Conservation (phyloP, 805 yeast genomes). For the Lachancea dasiensis region DNA sequence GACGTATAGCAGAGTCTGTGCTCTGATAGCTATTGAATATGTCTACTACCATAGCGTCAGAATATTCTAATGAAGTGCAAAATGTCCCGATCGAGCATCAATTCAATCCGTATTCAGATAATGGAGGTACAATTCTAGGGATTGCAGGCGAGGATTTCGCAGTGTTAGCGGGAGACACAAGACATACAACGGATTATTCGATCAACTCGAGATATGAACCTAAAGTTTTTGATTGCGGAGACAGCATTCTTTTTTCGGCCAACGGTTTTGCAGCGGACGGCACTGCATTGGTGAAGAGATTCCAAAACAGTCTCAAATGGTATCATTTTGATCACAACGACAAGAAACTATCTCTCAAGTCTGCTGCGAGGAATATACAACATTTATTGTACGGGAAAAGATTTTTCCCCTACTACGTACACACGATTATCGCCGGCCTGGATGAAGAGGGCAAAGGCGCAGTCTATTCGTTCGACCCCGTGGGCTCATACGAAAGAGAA, state of each 20-base stretch:
- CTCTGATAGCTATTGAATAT: too few relatives aligned
- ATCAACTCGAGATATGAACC: slow-evolving; percentile 92
- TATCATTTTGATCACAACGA: slow-evolving; percentile 81
- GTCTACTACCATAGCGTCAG: slow-evolving; percentile 52
- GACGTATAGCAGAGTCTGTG: too few relatives aligned
- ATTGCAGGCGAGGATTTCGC: slow-evolving; percentile 98
- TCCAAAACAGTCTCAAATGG: slow-evolving; percentile 69
- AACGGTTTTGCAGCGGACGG: slow-evolving; percentile 98
- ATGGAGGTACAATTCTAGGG: slow-evolving; percentile 96
- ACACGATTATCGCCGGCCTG: slow-evolving; percentile 89
- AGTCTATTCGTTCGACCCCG: slow-evolving; percentile 94
- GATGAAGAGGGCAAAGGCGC: slow-evolving; percentile 87
- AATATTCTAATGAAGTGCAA: slow-evolving; percentile 51
- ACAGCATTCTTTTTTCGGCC: slow-evolving; percentile 79
- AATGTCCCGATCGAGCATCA: slow-evolving; percentile 77
- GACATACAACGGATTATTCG: slow-evolving; percentile 89
- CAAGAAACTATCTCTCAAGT: slow-evolving; percentile 56
- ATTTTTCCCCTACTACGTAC: slow-evolving; percentile 94
- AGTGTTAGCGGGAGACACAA: slow-evolving; percentile 96
- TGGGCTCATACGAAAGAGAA: slow-evolving; percentile 95
- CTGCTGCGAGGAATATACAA: slow-evolving; percentile 89
- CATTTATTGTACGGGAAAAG: slow-evolving; percentile 87
- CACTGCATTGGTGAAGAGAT: slow-evolving; percentile 69
- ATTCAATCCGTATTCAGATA: slow-evolving; percentile 89
- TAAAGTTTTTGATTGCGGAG: slow-evolving; percentile 84